These are phyloP conservation scores for Amphichorda felina DNA, from an alignment of 2,329 filamentous ascomycete genomes.

Conservation along the genomic window DNA sequence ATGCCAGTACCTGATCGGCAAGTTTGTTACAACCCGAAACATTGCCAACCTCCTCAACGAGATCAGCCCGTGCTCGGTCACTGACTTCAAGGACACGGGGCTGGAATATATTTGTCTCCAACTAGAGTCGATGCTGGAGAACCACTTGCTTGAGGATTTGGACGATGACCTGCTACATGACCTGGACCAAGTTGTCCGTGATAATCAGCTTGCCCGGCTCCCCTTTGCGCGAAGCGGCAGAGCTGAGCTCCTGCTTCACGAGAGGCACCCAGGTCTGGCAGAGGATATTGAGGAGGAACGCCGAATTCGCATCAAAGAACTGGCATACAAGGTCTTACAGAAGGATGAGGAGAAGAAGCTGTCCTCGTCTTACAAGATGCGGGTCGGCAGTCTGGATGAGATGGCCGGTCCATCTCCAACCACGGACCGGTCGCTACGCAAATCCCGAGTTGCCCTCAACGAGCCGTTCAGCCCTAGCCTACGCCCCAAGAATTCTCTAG, in stretches of 20 bases:
- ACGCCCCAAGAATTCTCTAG: constrained; percentile 53
- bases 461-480: constrained; percentile 51
- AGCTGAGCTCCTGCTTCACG: constrained; percentile 53
- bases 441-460: constrained; percentile 24
- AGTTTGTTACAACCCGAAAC: constrained; percentile 77
- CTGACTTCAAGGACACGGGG: constrained; percentile 76
- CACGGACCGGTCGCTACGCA: constrained; percentile 32
- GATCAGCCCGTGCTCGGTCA: constrained; percentile 72
- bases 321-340: constrained; percentile 54
- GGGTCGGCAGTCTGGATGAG: constrained; percentile 56
- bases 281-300: constrained; percentile 57
- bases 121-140: constrained; percentile 84
- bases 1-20: constrained; percentile 74
- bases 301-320: constrained; percentile 61
- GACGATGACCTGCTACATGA: constrained; percentile 75
- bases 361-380: constrained; percentile 47
- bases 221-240: constrained; percentile 69
- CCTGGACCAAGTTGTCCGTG: constrained; percentile 66
- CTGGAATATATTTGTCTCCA: constrained; percentile 89
- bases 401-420: constrained; percentile 25
- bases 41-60: constrained; percentile 77
- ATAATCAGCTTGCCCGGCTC: constrained; percentile 68
- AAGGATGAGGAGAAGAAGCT: constrained; percentile 53
- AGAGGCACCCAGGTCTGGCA: constrained; percentile 50
- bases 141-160: constrained; percentile 73